These are phyloP conservation scores for Microthyrium microscopicum DNA, from an alignment of 2,329 filamentous ascomycete genomes.

Conservation along the genomic window DNA sequence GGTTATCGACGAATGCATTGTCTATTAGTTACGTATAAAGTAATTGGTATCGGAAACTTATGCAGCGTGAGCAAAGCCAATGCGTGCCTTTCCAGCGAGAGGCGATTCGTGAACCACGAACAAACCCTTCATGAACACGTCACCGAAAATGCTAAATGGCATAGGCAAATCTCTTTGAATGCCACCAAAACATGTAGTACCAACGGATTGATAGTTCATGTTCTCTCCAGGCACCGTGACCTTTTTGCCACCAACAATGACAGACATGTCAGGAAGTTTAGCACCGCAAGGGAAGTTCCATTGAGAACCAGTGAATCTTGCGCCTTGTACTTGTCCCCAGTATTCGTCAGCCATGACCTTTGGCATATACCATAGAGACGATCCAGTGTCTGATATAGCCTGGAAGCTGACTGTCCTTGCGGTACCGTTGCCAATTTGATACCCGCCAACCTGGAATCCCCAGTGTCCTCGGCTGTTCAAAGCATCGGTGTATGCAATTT, in stretches of 20 bases:
- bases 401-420: conserved; percentile 23
- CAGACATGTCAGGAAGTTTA: not conserved
- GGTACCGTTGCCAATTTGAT: conserved; percentile 31
- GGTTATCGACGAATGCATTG: too few species aligned
- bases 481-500: conserved; percentile 38
- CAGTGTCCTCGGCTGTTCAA: conserved; percentile 45
- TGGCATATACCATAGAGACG: conserved; percentile 46
- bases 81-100: too few species aligned
- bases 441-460: conserved; percentile 41
- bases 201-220: conserved; percentile 2
- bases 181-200: not conserved
- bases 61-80: too few species aligned
- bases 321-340: conserved; percentile 39
- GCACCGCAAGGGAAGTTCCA: not conserved
- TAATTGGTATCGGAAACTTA: too few species aligned
- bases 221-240: conserved; percentile 1
- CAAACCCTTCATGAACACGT: conserved; percentile 62
- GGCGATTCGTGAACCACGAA: conserved; percentile 58
- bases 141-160: conserved; percentile 54
- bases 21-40: too few species aligned
- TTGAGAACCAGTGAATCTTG: conserved; percentile 28
- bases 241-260: not conserved
- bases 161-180: conserved; percentile 28
- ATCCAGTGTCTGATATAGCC: conserved; percentile 55
- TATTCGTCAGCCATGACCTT: conserved; percentile 37